Conservation (phyloP, 306 rosid genomes). For the Ziziphus jujuba region DNA sequence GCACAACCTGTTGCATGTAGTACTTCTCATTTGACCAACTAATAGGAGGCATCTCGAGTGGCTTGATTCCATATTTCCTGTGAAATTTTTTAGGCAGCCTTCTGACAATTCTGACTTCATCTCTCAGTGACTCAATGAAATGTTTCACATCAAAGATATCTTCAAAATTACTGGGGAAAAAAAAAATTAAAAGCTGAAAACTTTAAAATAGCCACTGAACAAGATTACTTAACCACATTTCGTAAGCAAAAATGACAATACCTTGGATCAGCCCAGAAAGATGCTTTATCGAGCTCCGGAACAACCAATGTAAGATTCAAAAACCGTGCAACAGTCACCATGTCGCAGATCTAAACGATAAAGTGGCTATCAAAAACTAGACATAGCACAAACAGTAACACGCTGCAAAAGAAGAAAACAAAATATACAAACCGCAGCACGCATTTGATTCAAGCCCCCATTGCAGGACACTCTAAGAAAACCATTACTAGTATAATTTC, state of each 20-base stretch:
- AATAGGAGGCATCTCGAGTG: conserved; percentile 84
- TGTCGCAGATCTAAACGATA: conserved; percentile 88
- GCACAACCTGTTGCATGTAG: conserved; percentile 76
- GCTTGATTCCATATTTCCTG: conserved; percentile 56
- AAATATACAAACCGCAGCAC: conserved; percentile 84
- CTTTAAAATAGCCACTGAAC: conserved; percentile 22
- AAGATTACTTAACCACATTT: conserved; percentile 13
- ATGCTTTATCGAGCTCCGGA: conserved; percentile 95
- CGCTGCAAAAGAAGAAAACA: conserved; percentile 14
- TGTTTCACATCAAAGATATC: conserved; percentile 91
- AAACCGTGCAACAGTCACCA: conserved; percentile 93
- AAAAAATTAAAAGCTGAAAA: conserved; percentile 29
- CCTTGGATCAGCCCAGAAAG: conserved; percentile 99
- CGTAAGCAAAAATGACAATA: conserved; percentile 32
- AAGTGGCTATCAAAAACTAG: conserved; percentile 30
- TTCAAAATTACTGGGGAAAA: conserved; percentile 74
- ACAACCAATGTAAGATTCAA: conserved; percentile 94
- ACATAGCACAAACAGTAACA: conserved; percentile 8
- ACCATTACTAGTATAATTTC: conserved; percentile 95
- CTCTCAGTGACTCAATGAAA: conserved; percentile 84
- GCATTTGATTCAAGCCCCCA: conserved; percentile 99
- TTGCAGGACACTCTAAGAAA: conserved; percentile 96
- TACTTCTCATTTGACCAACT: conserved; percentile 95
- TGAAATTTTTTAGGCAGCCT: conserved; percentile 78
- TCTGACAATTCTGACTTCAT: conserved; percentile 86